Evolutionary conservation across 441 rosid species (phyloP).

Genomic region (Arabidopsis hybrid): DNA sequence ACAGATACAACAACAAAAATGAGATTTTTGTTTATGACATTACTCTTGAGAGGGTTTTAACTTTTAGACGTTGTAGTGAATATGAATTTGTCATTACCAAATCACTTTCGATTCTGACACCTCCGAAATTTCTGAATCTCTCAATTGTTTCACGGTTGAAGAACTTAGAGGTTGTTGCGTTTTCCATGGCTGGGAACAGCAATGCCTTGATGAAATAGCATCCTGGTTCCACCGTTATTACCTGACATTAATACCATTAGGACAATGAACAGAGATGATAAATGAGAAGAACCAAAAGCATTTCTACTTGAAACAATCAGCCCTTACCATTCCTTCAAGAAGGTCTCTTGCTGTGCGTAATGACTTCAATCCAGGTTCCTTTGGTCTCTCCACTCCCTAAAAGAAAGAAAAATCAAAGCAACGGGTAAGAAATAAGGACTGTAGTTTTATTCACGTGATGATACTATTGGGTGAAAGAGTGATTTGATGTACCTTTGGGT

Average conservation of each 20-base stretch:
- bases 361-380: slow-evolving; percentile 82
- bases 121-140: slow-evolving; percentile 80
- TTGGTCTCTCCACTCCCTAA: slow-evolving; percentile 76
- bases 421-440: background rate
- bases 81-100: slow-evolving; percentile 56
- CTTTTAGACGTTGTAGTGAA: background rate
- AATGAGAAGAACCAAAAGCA: background rate
- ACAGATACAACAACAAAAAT: background rate
- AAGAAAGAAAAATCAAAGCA: slow-evolving; percentile 3
- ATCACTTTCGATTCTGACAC: slow-evolving; percentile 96
- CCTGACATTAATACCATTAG: slow-evolving; percentile 54
- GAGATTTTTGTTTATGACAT: slow-evolving; percentile 1
- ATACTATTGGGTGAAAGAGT: background rate
- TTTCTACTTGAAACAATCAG: slow-evolving; percentile 1
- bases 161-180: slow-evolving; percentile 62
- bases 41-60: background rate
- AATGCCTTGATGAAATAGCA: slow-evolving; percentile 93
- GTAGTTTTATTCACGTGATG: slow-evolving; percentile 17
- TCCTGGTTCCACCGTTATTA: slow-evolving; percentile 97
- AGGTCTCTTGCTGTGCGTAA: slow-evolving; percentile 80
- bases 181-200: slow-evolving; percentile 72
- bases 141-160: slow-evolving; percentile 61
- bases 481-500: slow-evolving; percentile 57
- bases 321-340: slow-evolving; percentile 82
- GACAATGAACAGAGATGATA: background rate